Percentiles rank a stretch among this genome's conserved stretches.
phyloP scores from a whole-genome alignment of 495 filamentous ascomycete genomes.

The Lindgomyces ingoldianus region DNA sequence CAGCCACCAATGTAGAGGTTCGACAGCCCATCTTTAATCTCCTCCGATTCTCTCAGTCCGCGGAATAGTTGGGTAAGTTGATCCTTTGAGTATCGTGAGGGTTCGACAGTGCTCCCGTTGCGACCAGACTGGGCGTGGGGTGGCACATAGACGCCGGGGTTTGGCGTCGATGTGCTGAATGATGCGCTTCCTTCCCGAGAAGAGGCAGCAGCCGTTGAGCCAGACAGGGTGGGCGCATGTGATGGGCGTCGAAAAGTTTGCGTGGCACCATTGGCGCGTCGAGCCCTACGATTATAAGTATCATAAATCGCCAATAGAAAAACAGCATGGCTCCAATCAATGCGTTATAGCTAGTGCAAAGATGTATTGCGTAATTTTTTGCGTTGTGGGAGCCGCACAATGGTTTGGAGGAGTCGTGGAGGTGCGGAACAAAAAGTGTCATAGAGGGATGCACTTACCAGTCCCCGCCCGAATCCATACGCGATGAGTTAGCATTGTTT shows the following conservation, averaged over 20 bases:
- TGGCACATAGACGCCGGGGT: constrained; percentile 61
- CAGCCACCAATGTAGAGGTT: constrained; percentile 74
- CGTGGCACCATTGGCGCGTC: constrained; percentile 75
- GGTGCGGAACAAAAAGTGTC: not conserved
- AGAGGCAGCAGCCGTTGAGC: constrained; percentile 22
- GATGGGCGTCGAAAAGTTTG: constrained; percentile 86
- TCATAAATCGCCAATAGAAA: not conserved
- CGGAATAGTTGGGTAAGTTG: constrained; percentile 77
- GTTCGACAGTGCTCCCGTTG: constrained; percentile 57
- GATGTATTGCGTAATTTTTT: constrained; percentile 7
- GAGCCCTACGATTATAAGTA: constrained; percentile 52
- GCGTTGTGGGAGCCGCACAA: too few species aligned
- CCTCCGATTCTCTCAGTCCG: constrained; percentile 58
- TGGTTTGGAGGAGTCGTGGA: constrained; percentile 7
- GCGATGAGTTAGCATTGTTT: constrained; percentile 40
- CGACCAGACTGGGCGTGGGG: constrained; percentile 62
- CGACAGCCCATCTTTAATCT: constrained; percentile 62
- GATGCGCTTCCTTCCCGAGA: constrained; percentile 37
- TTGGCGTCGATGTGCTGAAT: constrained; percentile 40
- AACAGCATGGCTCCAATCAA: constrained; percentile 2
- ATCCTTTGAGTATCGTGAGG: constrained; percentile 79
- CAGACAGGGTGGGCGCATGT: constrained; percentile 57
- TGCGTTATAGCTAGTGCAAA: constrained; percentile 14
- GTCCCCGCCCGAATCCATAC: constrained; percentile 40
- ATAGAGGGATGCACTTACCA: constrained; percentile 38